Evolutionary conservation across 371 early-diverging fungal species (phyloP).

Genomic region (Blastocladiella emersonii): DNA sequence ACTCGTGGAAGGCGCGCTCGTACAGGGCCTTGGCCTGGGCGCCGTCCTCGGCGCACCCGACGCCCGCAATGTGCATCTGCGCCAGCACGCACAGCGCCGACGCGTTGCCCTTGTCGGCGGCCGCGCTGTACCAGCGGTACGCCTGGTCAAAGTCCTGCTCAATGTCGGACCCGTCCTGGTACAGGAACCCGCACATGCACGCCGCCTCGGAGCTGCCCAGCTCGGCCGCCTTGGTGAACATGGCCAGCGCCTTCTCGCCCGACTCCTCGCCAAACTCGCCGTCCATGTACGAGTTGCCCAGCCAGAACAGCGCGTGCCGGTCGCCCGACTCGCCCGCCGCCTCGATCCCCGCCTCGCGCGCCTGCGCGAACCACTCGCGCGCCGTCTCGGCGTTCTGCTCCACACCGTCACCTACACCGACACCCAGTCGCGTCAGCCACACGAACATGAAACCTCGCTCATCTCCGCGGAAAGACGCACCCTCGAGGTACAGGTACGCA

Average conservation of each 20-base stretch:
- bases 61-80: background rate
- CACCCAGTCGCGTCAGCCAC: too few relatives aligned
- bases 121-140: background rate
- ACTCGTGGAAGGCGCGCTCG: background rate
- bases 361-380: background rate
- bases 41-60: background rate
- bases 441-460: too few relatives aligned
- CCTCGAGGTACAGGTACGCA: background rate
- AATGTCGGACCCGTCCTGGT: background rate
- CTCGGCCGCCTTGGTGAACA: background rate
- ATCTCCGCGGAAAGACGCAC: background rate
- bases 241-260: background rate
- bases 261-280: background rate
- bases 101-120: background rate
- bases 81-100: background rate
- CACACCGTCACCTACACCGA: too few relatives aligned
- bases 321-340: background rate
- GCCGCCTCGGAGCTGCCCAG: background rate
- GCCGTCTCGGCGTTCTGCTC: background rate
- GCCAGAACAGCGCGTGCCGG: background rate
- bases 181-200: background rate
- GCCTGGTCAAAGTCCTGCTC: background rate
- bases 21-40: background rate
- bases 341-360: too few relatives aligned
- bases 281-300: background rate